These are phyloP conservation scores for Candida namnaoensis DNA, from an alignment of 805 yeast genomes.

Conservation along the genomic window DNA sequence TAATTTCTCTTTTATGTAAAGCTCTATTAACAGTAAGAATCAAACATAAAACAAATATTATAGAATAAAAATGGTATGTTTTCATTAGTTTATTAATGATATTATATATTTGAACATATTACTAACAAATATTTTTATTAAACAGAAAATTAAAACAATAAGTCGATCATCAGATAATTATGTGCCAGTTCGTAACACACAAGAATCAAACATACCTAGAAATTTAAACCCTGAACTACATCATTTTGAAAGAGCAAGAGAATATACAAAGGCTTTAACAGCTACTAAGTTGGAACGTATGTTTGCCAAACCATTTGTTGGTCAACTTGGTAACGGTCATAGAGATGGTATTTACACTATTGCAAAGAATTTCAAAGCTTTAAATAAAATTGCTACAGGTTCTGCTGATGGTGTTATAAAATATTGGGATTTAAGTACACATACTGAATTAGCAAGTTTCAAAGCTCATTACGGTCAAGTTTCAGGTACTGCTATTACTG, in stretches of 20 bases:
- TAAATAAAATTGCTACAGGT: slow-evolving; percentile 80
- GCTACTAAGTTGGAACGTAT: slow-evolving; percentile 94
- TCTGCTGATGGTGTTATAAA: slow-evolving; percentile 94
- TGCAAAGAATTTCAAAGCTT: slow-evolving; percentile 64
- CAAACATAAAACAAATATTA: too few species aligned
- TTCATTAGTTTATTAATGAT: too few species aligned
- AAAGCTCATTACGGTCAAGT: slow-evolving; percentile 90
- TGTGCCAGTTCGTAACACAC: slow-evolving; percentile 87
- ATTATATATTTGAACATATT: too few species aligned
- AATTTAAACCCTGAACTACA: slow-evolving; percentile 91
- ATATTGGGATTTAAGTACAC: slow-evolving; percentile 83
- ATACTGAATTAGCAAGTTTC: slow-evolving; percentile 67
- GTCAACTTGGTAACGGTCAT: slow-evolving; percentile 92
- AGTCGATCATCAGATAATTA: slow-evolving; percentile 78
- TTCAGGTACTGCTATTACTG: slow-evolving; percentile 66
- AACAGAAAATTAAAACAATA: background rate
- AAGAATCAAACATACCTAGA: slow-evolving; percentile 79
- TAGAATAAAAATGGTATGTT: too few species aligned
- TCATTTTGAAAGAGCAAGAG: slow-evolving; percentile 96
- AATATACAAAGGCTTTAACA: slow-evolving; percentile 86
- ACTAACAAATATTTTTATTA: too few species aligned
- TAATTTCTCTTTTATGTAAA: too few species aligned
- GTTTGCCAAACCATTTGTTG: slow-evolving; percentile 97
- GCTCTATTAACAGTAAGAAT: too few species aligned
- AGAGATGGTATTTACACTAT: slow-evolving; percentile 87